Base-by-base conservation (phyloP, 75 land plant genomes). In the Cunninghamia lanceolata region DNA sequence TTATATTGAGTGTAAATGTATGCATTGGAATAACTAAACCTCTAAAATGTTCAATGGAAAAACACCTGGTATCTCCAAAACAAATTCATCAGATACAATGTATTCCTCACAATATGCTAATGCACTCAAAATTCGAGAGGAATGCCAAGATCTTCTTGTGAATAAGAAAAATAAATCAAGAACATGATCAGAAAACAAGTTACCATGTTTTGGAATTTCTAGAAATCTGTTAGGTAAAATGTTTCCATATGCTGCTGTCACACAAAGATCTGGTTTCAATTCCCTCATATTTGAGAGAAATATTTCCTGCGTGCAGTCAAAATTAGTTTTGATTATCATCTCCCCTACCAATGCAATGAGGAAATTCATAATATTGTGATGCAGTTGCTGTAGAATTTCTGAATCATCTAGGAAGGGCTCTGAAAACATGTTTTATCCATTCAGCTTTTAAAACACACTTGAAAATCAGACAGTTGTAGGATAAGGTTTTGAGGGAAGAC, bases 231-330 rank as follows among this genome's bases (percentile, higher is more conserved):
- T 90, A 16, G 99, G 97, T 83, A 98, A 92, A 85, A 95, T 93
- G 90, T 98, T 98, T 54, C 99, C 99, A 93, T 98, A 98, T 35
- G 99, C 98, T 86, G 99, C 99, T 85, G 99, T 97, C 73, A 98
- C 86, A 86, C 99, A 98, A 77, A 98, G 87, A 76, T 94, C 99
- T 9, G 99, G 99, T 47, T 91, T 87, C 66, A 98, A 86, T 83
- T 88, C 88, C 86, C 83, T 95, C 75, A 98, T 47, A 82, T 86
- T 86, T 85, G 93, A 85, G 79, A 98, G 87, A 84, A 98, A 98
- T 11, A 53, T 81, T 84, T 93, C 97, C 99, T 98, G 92, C 89
- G 92, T 85, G 46, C 77, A 63, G 42, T 73, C 35, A 79, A 82
- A 47, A 39, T 81, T 39, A 43, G 46, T 86, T 9, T 80, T 40